Conservation (phyloP, 345 rosid genomes). For the Linum tenue region DNA sequence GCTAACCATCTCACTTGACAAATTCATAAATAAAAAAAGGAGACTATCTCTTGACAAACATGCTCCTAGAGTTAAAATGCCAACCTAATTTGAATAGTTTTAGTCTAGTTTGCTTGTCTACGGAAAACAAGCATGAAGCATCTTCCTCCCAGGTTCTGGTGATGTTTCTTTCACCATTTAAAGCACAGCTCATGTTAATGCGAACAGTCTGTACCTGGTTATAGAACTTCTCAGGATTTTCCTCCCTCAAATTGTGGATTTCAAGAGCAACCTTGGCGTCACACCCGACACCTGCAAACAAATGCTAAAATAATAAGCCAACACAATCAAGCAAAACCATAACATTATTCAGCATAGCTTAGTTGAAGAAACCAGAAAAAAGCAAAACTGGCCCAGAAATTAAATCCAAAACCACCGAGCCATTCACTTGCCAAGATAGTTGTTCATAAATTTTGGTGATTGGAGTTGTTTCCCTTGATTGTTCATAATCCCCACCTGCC, state of each 20-base stretch:
- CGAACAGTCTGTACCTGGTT: conserved; percentile 44
- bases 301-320: not conserved
- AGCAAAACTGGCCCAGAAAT: not conserved
- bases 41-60: too few relatives aligned
- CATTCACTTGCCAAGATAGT: conserved; percentile 60
- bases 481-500: conserved; percentile 60
- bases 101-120: too few relatives aligned
- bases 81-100: too few relatives aligned
- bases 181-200: conserved; percentile 2
- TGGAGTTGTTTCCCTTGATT: conserved; percentile 59
- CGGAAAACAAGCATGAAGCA: too few relatives aligned
- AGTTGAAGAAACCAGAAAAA: not conserved
- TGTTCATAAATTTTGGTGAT: conserved; percentile 70
- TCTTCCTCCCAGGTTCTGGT: too few relatives aligned
- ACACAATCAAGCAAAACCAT: not conserved
- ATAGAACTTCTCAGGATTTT: conserved; percentile 75
- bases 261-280: conserved; percentile 93
- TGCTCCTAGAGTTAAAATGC: too few relatives aligned
- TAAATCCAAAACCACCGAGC: not conserved
- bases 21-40: too few relatives aligned
- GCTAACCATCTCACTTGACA: too few relatives aligned
- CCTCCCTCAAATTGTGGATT: conserved; percentile 74
- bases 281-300: conserved; percentile 62
- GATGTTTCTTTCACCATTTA: not conserved
- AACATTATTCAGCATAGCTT: not conserved